phyloP scores from a whole-genome alignment of 164 flowering plant species.

The Houttuynia cordata region DNA sequence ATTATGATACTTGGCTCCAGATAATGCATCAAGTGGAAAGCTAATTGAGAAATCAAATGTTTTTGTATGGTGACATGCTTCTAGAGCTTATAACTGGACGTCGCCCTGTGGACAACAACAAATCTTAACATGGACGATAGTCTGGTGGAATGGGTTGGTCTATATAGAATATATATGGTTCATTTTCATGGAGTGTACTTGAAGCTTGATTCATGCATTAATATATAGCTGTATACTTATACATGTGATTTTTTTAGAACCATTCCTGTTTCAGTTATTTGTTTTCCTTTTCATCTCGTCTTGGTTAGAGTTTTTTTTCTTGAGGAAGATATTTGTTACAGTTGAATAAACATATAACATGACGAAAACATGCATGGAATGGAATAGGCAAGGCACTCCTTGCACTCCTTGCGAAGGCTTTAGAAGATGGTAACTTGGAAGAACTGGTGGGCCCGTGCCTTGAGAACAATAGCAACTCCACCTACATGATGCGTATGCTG shows the following conservation, averaged over 20 bases:
- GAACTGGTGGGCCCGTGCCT: slow-evolving; percentile 45
- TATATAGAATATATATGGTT: not conserved
- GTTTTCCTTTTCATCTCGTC: too few relatives aligned
- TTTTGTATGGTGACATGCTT: slow-evolving; percentile 76
- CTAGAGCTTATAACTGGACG: slow-evolving; percentile 74
- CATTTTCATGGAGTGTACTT: not conserved
- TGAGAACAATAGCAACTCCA: slow-evolving; percentile 25
- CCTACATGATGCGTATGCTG: slow-evolving; percentile 56
- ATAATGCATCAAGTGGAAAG: slow-evolving; percentile 84
- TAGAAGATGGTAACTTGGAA: slow-evolving; percentile 31
- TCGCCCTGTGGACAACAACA: slow-evolving; percentile 41
- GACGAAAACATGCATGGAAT: not conserved
- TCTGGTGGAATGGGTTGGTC: slow-evolving; percentile 74
- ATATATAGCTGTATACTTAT: not conserved
- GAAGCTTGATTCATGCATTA: too few relatives aligned
- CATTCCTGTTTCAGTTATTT: too few relatives aligned
- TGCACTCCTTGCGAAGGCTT: slow-evolving; percentile 28
- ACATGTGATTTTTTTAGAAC: too few relatives aligned
- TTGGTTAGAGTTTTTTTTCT: too few relatives aligned
- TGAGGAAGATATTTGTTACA: too few relatives aligned
- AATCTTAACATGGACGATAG: slow-evolving; percentile 43
- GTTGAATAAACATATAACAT: too few relatives aligned
- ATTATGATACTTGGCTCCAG: slow-evolving; percentile 92
- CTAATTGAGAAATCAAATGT: slow-evolving; percentile 87
- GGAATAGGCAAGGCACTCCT: slow-evolving; percentile 81